phyloP scores from a whole-genome alignment of 2,329 filamentous ascomycete genomes.

The Nothophaeocryptopus gaeumannii region DNA sequence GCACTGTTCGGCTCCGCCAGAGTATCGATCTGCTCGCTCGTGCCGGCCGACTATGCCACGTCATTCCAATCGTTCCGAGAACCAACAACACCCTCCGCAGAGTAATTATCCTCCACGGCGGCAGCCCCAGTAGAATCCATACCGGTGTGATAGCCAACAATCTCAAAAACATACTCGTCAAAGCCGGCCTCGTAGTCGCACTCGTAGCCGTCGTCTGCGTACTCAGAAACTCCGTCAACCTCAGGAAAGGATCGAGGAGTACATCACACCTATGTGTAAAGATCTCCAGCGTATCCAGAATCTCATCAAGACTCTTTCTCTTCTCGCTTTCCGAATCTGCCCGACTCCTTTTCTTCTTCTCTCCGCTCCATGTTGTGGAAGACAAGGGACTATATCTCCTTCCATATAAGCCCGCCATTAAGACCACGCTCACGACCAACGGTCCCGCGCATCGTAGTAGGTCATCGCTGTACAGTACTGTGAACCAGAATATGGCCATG shows the following conservation, averaged over 20 bases:
- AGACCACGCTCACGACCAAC: slow-evolving; percentile 69
- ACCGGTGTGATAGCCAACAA: slow-evolving; percentile 84
- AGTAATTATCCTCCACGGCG: slow-evolving; percentile 80
- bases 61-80: slow-evolving; percentile 79
- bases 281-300: slow-evolving; percentile 86
- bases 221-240: slow-evolving; percentile 84
- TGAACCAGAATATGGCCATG: slow-evolving; percentile 79
- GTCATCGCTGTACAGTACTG: slow-evolving; percentile 79
- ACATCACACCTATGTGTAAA: slow-evolving; percentile 92
- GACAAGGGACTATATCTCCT: slow-evolving; percentile 86
- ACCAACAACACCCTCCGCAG: slow-evolving; percentile 79
- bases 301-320: slow-evolving; percentile 94
- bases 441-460: slow-evolving; percentile 81
- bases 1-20: slow-evolving; percentile 79
- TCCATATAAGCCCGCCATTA: slow-evolving; percentile 91
- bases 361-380: slow-evolving; percentile 72
- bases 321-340: slow-evolving; percentile 61
- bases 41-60: slow-evolving; percentile 87
- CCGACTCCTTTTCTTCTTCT: slow-evolving; percentile 56
- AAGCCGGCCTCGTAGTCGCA: slow-evolving; percentile 82
- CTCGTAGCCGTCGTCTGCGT: slow-evolving; percentile 83
- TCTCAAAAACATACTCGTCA: slow-evolving; percentile 85
- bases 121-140: slow-evolving; percentile 80
- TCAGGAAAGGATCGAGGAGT: slow-evolving; percentile 80
- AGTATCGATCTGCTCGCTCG: slow-evolving; percentile 81